Base-by-base conservation (phyloP, 2,329 filamentous ascomycete genomes). In the Ampelomyces quisqualis region DNA sequence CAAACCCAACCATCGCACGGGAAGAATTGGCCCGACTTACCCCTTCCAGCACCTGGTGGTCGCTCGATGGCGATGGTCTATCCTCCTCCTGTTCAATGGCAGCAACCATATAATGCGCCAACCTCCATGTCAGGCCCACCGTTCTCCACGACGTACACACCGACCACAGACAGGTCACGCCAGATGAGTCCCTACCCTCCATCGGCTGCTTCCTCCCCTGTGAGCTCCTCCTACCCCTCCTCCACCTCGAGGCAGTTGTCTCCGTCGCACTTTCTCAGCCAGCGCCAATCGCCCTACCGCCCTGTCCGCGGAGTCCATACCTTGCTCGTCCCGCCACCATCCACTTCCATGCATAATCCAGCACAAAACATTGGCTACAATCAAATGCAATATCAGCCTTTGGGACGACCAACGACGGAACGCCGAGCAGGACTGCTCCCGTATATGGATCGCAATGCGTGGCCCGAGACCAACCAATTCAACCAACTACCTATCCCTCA, bases 261-360 rank as follows among this genome's bases (percentile, higher is more conserved):
- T 21, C 91, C 91, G 1, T 90, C 87, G 8, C 81, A 88, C 59
- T 94, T 94, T 69, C 76, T 96, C 24, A 86, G 88, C 60, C 88
- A 95, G 64, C 81, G 93, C 41, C 84, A 87, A 49, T 97, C 91
- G 40, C 93, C 93, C 3, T 97, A 97, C 70, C 87, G 89, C 50
- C 91, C 91, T 1, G 85, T 96, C 26, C 86, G 90, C 38, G 81
- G 88, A 46, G 88, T 96, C 44, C 90, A 93, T 55, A 95, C 89
- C 1, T 79, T 97, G n/a, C 76, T 96, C 20, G 89, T 93, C 43
- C 90, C 90, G 21, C 88, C 90, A 5, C 87, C 90, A 0, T 86
- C 88, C 17, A 78, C 82, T 7, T 88, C 88, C 6, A 78, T 94
- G 49, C 85, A 91, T 34, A 70, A 73, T 33, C 68, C 71, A 7